phyloP scores from a whole-genome alignment of 768 basidiomycete species.

The Xerocomellus chrysenteron region DNA sequence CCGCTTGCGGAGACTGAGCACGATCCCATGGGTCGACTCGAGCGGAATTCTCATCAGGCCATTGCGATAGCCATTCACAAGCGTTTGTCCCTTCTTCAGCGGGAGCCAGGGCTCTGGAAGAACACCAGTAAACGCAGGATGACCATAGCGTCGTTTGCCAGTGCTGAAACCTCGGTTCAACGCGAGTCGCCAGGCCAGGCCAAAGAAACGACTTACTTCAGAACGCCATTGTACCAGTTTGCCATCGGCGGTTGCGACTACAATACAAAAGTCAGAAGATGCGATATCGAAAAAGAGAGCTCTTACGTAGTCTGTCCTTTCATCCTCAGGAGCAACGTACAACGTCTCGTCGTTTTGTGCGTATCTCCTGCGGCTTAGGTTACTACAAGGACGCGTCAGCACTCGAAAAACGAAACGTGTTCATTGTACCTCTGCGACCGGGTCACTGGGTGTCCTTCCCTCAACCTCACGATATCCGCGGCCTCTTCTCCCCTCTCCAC shows the following conservation, averaged over 20 bases:
- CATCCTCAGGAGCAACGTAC: slow-evolving; percentile 94
- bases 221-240: slow-evolving; percentile 89
- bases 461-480: slow-evolving; percentile 69
- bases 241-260: slow-evolving; percentile 97
- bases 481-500: slow-evolving; percentile 88
- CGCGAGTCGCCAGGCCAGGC: background rate
- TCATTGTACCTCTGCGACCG: slow-evolving; percentile 75
- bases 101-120: slow-evolving; percentile 96
- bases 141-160: slow-evolving; percentile 92
- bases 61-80: slow-evolving; percentile 52
- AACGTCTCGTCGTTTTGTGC: slow-evolving; percentile 92
- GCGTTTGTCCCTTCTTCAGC: slow-evolving; percentile 75
- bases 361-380: slow-evolving; percentile 83
- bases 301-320: slow-evolving; percentile 82
- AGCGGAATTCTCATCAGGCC: slow-evolving; percentile 38
- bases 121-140: slow-evolving; percentile 91
- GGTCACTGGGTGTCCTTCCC: slow-evolving; percentile 83
- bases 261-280: slow-evolving; percentile 7
- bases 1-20: slow-evolving; percentile 77
- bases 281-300: background rate
- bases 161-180: slow-evolving; percentile 51
- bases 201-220: slow-evolving; percentile 58
- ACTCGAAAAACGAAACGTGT: background rate
- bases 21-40: slow-evolving; percentile 63
- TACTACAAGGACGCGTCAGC: slow-evolving; percentile 42